A percentile compares a stretch with the other conserved stretches of the same genome.
These are phyloP conservation scores for Seminavis robusta DNA, from an alignment of 108 stramenopile genomes.

Conservation along the genomic window DNA sequence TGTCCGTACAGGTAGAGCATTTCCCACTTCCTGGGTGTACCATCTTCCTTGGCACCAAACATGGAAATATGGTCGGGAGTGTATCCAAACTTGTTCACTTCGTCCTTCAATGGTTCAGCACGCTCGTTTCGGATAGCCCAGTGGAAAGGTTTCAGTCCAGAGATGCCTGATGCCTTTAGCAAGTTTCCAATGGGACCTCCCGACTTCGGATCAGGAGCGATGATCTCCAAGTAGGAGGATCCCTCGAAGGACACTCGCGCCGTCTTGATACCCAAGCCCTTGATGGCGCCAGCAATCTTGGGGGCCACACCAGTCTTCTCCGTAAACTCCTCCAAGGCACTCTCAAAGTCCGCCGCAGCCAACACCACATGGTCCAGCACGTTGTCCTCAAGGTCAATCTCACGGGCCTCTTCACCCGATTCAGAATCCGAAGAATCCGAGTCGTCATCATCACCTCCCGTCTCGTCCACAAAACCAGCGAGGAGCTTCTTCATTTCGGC, in stretches of 20 bases:
- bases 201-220: constrained; percentile 52
- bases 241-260: constrained; percentile 43
- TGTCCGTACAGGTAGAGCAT: constrained; percentile 53
- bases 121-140: constrained; percentile 42
- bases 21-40: constrained; percentile 53
- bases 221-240: constrained; percentile 44
- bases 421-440: constrained; percentile 24
- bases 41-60: constrained; percentile 44
- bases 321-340: constrained; percentile 46
- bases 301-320: constrained; percentile 46
- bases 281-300: constrained; percentile 41
- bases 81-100: constrained; percentile 39
- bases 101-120: constrained; percentile 42
- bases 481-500: constrained; percentile 22
- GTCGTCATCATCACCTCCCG: constrained; percentile 21
- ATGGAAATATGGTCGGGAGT: constrained; percentile 54
- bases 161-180: constrained; percentile 22
- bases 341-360: constrained; percentile 44
- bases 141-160: constrained; percentile 44
- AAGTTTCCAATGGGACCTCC: constrained; percentile 45
- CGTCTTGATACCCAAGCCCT: constrained; percentile 48
- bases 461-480: constrained; percentile 11
- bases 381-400: constrained; percentile 41
- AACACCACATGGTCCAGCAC: constrained; percentile 56
- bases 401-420: constrained; percentile 28